Evolutionary conservation across 805 yeast species (phyloP).

Genomic region (Huiozyma naganishii): DNA sequence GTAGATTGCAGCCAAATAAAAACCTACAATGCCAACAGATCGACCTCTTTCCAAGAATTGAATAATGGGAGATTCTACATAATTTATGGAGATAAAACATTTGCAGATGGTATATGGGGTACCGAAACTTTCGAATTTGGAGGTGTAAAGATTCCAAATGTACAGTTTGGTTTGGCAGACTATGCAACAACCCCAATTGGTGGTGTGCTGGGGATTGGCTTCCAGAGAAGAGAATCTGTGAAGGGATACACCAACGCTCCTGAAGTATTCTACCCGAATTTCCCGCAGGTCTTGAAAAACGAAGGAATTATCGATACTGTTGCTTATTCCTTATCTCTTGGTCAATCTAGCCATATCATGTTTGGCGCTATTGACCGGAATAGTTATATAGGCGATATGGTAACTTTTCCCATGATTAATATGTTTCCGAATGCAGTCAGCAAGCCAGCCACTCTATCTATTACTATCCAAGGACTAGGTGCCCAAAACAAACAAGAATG

Average conservation of each 20-base stretch:
- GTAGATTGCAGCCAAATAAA: conserved; percentile 14
- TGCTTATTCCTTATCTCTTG: conserved; percentile 50
- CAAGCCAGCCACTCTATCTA: conserved; percentile 34
- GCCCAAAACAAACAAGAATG: conserved; percentile 12
- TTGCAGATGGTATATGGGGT: conserved; percentile 50
- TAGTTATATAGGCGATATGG: conserved; percentile 40
- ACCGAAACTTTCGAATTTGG: conserved; percentile 45
- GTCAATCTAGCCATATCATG: conserved; percentile 39
- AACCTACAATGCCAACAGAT: conserved; percentile 9
- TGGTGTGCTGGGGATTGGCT: conserved; percentile 65
- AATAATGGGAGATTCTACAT: conserved; percentile 25
- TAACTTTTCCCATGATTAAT: conserved; percentile 41
- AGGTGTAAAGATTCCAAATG: conserved; percentile 33
- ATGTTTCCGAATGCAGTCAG: conserved; percentile 18
- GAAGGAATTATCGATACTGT: conserved; percentile 41
- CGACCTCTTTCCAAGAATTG: conserved; percentile 9
- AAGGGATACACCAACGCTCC: conserved; percentile 18
- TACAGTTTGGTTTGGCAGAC: conserved; percentile 61
- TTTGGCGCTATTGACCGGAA: conserved; percentile 57
- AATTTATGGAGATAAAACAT: conserved; percentile 38
- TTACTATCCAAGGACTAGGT: conserved; percentile 36
- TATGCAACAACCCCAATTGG: conserved; percentile 38
- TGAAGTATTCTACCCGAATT: conserved; percentile 38
- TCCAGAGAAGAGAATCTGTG: conserved; percentile 47
- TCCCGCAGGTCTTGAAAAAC: conserved; percentile 46